Evolutionary conservation across 2,329 filamentous ascomycete species (phyloP), one percentile per base, ranked within the genome.

Genomic region (Alternaria viburni): DNA sequence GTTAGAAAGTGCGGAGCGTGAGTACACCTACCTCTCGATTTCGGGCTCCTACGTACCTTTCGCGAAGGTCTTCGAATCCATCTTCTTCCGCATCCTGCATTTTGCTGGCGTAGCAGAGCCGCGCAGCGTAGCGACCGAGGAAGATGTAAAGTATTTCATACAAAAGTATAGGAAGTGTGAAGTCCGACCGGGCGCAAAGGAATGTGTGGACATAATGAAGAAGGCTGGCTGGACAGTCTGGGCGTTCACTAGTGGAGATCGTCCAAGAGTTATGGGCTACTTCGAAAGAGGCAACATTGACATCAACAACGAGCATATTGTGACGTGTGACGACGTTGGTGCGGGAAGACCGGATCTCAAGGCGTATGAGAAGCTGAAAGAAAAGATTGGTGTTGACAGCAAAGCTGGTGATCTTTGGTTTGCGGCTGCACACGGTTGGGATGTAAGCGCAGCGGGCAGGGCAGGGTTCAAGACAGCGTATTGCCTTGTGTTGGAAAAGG

Each of bases 381-480:
- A 80, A n/a, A 74, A 71, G 52, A 81, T 87, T 59, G 80, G 68
- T 0, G 67, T 69, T 0, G 49, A n/a, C 12, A 74, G 77, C 0
- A 19, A 36, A 19, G 77, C 67, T 3, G 71, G 83, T 46, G 64
- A 74, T 63, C 81, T 81, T 49, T 88, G 86, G 86, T 88, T 88
- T 71, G 86, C 85, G 1, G 86, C 87, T 1, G 86, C 86, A 21
- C 87, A 88, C 75, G 85, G 86, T 81, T 88, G 86, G 87, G 86
- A 89, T 77, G 86, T 86, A 1, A 81, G 81, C 17, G 84, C 85
- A 4, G 86, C 86, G 9, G 80, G 79, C 51, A 80, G 79, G 59
- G 81, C 80, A n/a, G 85, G 85, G 66, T 74, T 88, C 71, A 83
- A 81, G 56, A 84, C 84, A 8, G 86, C 86, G 0, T 88, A 86